These are phyloP conservation scores for Fusarium duplospermum DNA, from an alignment of 2,329 filamentous ascomycete genomes.

Conservation along the genomic window DNA sequence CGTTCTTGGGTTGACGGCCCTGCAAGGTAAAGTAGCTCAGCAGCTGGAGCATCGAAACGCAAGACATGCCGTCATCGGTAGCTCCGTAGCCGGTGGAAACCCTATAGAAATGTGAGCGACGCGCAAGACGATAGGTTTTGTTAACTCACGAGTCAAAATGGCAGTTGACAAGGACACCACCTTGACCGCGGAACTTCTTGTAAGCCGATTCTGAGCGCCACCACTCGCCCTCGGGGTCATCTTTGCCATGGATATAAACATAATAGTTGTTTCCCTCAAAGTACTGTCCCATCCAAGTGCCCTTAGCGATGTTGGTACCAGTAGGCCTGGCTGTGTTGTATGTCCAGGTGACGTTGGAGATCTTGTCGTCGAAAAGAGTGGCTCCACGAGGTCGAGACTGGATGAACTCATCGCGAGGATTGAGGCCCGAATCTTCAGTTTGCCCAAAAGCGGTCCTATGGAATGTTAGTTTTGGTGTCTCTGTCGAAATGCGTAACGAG, in stretches of 20 bases:
- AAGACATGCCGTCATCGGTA: conserved; percentile 92
- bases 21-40: conserved; percentile 85
- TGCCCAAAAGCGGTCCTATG: conserved; percentile 12
- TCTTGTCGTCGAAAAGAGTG: conserved; percentile 81
- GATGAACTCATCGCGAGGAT: neutral
- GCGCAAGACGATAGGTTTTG: no score
- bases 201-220: conserved; percentile 65
- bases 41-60: conserved; percentile 86
- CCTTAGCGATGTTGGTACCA: conserved; percentile 34
- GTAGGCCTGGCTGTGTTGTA: conserved; percentile 35
- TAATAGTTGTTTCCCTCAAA: conserved; percentile 95
- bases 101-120: conserved; percentile 55
- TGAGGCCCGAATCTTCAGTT: neutral
- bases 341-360: conserved; percentile 79
- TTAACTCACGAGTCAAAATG: conserved; percentile 81
- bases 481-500: neutral
- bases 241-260: conserved; percentile 86
- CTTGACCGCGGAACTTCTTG: conserved; percentile 66
- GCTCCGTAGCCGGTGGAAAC: conserved; percentile 93
- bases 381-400: conserved; percentile 50
- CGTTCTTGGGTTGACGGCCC: conserved; percentile 79
- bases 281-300: conserved; percentile 69
- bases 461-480: neutral
- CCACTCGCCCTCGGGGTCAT: conserved; percentile 80
- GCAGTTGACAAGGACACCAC: conserved; percentile 91